Evolutionary conservation across 148 eudicot genomes (phyloP).

Genomic region (Rhododendron ovatum): DNA sequence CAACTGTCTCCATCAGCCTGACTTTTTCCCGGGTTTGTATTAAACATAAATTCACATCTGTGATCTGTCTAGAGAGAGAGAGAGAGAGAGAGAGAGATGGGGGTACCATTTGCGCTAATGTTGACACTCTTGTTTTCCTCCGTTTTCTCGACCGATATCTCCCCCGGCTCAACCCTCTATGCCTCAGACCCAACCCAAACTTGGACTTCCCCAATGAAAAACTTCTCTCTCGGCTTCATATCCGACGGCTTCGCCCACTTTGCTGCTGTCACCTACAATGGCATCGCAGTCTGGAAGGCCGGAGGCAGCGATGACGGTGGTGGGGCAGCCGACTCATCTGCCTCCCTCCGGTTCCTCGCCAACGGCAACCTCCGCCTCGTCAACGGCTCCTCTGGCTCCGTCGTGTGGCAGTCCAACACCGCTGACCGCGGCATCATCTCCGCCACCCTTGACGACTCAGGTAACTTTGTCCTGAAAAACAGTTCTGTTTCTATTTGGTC

Average conservation of each 20-base stretch:
- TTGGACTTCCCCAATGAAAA: conserved; percentile 52
- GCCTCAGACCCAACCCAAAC: conserved; percentile 40
- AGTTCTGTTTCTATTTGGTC: not conserved
- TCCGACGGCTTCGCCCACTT: conserved; percentile 14
- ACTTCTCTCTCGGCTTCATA: conserved; percentile 55
- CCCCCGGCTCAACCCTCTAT: conserved; percentile 32
- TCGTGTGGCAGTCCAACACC: no score
- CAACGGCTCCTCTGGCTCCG: no score
- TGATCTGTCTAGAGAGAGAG: no score
- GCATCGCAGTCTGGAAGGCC: conserved; percentile 53
- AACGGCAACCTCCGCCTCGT: no score
- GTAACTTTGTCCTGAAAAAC: not conserved
- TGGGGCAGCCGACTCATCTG: conserved; percentile 17
- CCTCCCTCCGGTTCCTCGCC: no score
- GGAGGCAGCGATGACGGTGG: conserved; percentile 17
- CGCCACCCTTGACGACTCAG: not conserved
- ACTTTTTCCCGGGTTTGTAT: no score
- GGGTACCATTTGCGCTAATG: not conserved
- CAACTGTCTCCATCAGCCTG: no score
- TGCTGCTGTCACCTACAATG: conserved; percentile 39
- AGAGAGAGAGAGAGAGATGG: not conserved
- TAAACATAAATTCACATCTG: no score
- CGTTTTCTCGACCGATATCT: conserved; percentile 27
- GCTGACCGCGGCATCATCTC: no score
- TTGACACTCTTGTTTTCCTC: not conserved